Percentiles rank a stretch among this genome's conserved stretches.
Evolutionary conservation across 2,329 filamentous ascomycete genomes (phyloP).

Genomic region (Arthroderma sp.): DNA sequence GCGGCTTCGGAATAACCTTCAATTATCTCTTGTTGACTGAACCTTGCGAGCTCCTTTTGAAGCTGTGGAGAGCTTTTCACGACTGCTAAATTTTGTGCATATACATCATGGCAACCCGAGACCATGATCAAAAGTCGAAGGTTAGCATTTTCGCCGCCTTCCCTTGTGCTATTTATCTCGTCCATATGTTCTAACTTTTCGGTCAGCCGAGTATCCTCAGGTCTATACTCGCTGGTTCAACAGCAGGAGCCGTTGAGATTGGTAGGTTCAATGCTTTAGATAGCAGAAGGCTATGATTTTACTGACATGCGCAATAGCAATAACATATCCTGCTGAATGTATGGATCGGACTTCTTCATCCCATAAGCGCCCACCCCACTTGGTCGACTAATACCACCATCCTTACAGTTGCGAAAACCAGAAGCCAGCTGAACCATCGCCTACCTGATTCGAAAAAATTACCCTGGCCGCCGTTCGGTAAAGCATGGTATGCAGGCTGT

Average conservation of each 20-base stretch:
- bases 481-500: conserved; percentile 94
- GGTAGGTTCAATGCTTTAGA: conserved; percentile 39
- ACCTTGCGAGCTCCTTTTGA: too few relatives aligned
- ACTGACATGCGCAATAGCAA: conserved; percentile 42
- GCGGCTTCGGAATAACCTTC: too few relatives aligned
- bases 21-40: too few relatives aligned
- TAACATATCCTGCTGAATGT: conserved; percentile 93
- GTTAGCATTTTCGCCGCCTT: conserved; percentile 13
- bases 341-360: conserved; percentile 20
- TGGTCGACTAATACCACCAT: background rate
- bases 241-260: conserved; percentile 92
- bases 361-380: background rate
- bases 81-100: background rate
- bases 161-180: background rate
- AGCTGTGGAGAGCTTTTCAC: too few relatives aligned
- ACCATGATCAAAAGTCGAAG: conserved; percentile 27
- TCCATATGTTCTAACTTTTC: background rate
- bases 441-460: conserved; percentile 73
- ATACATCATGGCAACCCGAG: conserved; percentile 13
- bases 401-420: conserved; percentile 70
- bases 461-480: conserved; percentile 86
- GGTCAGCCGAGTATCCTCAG: conserved; percentile 62
- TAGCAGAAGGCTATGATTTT: background rate
- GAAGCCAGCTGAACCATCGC: conserved; percentile 80
- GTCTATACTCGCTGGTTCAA: conserved; percentile 81